These are phyloP conservation scores for Blakeslea trispora DNA, from an alignment of 371 early-diverging fungal species.

Conservation along the genomic window DNA sequence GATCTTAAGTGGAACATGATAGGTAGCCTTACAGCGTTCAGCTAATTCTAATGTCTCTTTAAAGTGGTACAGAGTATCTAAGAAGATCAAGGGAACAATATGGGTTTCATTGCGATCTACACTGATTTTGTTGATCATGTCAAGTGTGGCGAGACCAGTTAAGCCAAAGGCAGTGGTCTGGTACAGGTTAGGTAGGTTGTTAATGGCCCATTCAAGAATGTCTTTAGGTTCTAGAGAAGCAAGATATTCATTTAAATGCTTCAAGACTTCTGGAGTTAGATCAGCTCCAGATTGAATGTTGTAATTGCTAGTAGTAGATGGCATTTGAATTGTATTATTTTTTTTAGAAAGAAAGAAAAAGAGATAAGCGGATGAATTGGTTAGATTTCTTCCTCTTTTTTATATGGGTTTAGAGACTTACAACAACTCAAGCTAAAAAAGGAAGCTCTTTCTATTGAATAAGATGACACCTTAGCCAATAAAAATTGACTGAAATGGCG, in stretches of 20 bases:
- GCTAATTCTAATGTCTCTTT: constrained; percentile 85
- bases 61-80: constrained; percentile 94
- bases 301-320: constrained; percentile 23
- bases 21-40: constrained; percentile 62
- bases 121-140: constrained; percentile 73
- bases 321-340: constrained; percentile 18
- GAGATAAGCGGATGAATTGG: constrained; percentile 1
- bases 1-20: constrained; percentile 71
- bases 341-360: constrained; percentile 2
- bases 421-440: constrained; percentile 9
- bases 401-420: constrained; percentile 4
- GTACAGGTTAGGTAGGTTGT: constrained; percentile 76
- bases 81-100: constrained; percentile 82
- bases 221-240: constrained; percentile 70
- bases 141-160: constrained; percentile 77
- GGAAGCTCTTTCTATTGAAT: constrained; percentile 17
- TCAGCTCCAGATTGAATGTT: constrained; percentile 40
- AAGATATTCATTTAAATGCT: constrained; percentile 65
- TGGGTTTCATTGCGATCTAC: constrained; percentile 54
- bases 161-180: constrained; percentile 95
- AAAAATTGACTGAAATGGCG: constrained; percentile 32
- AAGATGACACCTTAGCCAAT: constrained; percentile 34
- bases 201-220: constrained; percentile 87
- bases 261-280: constrained; percentile 66
- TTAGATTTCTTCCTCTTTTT: constrained; percentile 2